Evolutionary conservation across 164 flowering plant species (phyloP).

Genomic region (Cinnamomum chago): DNA sequence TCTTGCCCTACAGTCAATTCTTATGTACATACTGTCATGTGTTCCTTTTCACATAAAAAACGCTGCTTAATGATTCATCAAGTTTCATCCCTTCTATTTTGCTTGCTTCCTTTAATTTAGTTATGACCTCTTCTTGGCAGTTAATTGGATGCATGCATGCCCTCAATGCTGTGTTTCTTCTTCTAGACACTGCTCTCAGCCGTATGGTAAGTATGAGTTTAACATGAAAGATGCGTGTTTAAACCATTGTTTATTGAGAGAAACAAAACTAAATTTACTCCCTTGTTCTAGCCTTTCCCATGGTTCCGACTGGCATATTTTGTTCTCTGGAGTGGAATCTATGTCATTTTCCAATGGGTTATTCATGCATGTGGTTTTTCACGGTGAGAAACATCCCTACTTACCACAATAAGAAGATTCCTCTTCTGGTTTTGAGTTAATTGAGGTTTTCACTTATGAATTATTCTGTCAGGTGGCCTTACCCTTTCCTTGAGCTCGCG

Average conservation of each 20-base stretch:
- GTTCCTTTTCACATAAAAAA: background rate
- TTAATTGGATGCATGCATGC: conserved; percentile 63
- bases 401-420: background rate
- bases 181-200: conserved; percentile 54
- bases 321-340: conserved; percentile 56
- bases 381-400: conserved; percentile 33
- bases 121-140: conserved; percentile 33
- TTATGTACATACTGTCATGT: background rate
- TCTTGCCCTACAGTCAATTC: background rate
- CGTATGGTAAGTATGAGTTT: conserved; percentile 46
- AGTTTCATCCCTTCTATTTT: background rate
- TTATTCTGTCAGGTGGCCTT: conserved; percentile 75
- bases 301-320: conserved; percentile 63
- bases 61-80: background rate
- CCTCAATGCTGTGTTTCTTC: conserved; percentile 51
- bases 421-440: background rate
- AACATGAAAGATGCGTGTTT: background rate
- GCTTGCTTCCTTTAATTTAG: conserved; percentile 5
- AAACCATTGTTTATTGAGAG: background rate
- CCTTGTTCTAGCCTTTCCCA: conserved; percentile 47
- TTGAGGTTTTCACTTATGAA: background rate
- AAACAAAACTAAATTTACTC: background rate
- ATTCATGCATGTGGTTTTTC: conserved; percentile 60
- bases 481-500: conserved; percentile 72
- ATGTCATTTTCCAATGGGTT: conserved; percentile 62